Conservation (phyloP, 1,284 basidiomycete genomes). For the Crepidotus sp. region DNA sequence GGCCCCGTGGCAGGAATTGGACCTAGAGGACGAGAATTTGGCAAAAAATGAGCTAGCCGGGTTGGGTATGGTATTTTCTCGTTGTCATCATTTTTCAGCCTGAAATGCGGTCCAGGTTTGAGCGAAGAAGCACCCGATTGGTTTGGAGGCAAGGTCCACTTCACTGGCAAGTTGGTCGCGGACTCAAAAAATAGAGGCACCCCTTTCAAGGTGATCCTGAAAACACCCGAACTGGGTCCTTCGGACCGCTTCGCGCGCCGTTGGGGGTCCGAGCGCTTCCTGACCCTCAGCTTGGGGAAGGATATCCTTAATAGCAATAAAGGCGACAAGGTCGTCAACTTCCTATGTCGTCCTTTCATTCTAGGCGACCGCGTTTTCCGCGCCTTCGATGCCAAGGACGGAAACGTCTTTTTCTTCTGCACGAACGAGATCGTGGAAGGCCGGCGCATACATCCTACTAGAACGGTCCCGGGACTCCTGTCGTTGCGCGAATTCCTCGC, state of each 20-base stretch:
- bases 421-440: constrained; percentile 30
- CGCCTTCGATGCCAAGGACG: constrained; percentile 36
- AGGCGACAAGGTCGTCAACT: constrained; percentile 24
- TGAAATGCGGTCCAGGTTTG: constrained; percentile 19
- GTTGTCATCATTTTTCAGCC: not conserved
- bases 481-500: constrained; percentile 26
- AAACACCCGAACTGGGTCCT: constrained; percentile 32
- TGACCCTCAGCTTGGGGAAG: constrained; percentile 32
- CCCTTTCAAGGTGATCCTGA: constrained; percentile 28
- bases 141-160: constrained; percentile 39
- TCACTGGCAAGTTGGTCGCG: constrained; percentile 27
- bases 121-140: constrained; percentile 26
- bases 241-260: constrained; percentile 36
- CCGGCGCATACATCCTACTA: constrained; percentile 12
- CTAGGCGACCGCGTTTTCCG: constrained; percentile 35
- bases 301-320: constrained; percentile 22
- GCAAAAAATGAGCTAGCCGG: constrained; percentile 23
- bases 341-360: constrained; percentile 32
- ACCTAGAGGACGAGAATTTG: constrained; percentile 32
- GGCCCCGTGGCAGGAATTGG: constrained; percentile 38
- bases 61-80: constrained; percentile 22
- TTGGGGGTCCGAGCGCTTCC: constrained; percentile 36
- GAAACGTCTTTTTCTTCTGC: constrained; percentile 33
- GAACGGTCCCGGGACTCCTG: constrained; percentile 18
- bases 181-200: constrained; percentile 3